A percentile compares a stretch with the other conserved stretches of the same genome.
phyloP scores from a whole-genome alignment of 177 flowering plant genomes.

The Vitis hybrid region DNA sequence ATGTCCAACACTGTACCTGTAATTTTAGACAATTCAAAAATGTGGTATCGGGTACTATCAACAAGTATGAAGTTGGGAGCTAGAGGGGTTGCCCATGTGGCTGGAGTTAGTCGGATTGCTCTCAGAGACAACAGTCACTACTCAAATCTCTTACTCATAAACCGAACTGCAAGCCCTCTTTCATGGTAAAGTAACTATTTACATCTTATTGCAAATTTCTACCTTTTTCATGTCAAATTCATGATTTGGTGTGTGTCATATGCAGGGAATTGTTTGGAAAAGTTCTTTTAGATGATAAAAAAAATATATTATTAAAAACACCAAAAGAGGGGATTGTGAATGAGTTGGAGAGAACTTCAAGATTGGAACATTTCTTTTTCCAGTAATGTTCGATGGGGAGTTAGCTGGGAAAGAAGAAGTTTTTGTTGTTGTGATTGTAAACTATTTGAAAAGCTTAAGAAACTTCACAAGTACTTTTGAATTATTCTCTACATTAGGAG shows the following conservation, averaged over 20 bases:
- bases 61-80: slow-evolving; percentile 89
- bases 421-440: neutral
- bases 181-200: slow-evolving; percentile 61
- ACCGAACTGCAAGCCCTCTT: slow-evolving; percentile 95
- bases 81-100: slow-evolving; percentile 80
- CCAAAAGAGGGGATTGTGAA: too few relatives aligned
- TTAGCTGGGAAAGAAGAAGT: neutral
- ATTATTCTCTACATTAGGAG: neutral
- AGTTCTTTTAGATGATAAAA: too few relatives aligned
- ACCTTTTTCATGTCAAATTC: neutral
- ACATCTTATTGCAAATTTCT: neutral
- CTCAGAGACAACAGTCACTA: slow-evolving; percentile 59
- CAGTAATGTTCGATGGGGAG: neutral
- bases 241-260: neutral
- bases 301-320: too few relatives aligned
- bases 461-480: neutral
- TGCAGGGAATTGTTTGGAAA: too few relatives aligned
- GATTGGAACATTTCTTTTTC: neutral
- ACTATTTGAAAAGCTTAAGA: neutral
- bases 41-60: slow-evolving; percentile 68
- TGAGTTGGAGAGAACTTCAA: too few relatives aligned
- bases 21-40: slow-evolving; percentile 82
- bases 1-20: slow-evolving; percentile 87
- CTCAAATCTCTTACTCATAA: slow-evolving; percentile 75
- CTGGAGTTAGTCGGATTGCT: slow-evolving; percentile 56